Base-by-base conservation (phyloP, 2,329 filamentous ascomycete genomes). In the Penicillium thymicola region DNA sequence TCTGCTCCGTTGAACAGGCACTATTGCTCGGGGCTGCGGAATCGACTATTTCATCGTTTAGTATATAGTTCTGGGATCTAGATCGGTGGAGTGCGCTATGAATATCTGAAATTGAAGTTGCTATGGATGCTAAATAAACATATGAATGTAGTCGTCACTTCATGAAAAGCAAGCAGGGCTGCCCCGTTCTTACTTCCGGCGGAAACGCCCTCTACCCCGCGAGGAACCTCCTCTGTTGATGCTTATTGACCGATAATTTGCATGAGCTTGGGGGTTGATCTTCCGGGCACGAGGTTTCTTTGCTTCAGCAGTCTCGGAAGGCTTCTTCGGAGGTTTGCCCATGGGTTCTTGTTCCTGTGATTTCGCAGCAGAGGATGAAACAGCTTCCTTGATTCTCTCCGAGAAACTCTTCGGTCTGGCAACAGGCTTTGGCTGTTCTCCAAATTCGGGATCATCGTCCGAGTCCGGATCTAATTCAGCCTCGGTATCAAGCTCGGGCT, bases 241-340 rank as follows among this genome's bases (percentile, higher is more conserved):
- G 61, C 79, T 80, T 60, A 81, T 59, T 11, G 76, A 74, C 14
- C 77, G 70, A 57, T 78, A 81, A 60, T 81, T 81, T 16, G 77
- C 76, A 70, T 80, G 78, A 16, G 78, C 75, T 44, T 75, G 69
- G 0, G 76, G 72, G 44, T 79, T 79, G 54, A 78, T 65, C 60
- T 75, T 79, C 34, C 72, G 68, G 30, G 61, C 51, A 13, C 60
- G 63, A 32, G 67, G 60, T 43, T 69, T 67, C 36, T 65, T 64
- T 38, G 67, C 61, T 25, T 64, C 51, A 7, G 51, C 51, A 16
- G 55, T 23, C 32, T 55, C 57, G 3, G 59, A 50, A 14, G 55
- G 43, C 27, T 66, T 63, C 16, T 59, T 57, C 13, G 53, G 54
- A 2, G 51, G 45, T 25, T 56, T 42, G 5, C 48, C 54, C 21